Base-by-base conservation (phyloP, 495 filamentous ascomycete species). In the Bathelium albidoporum region DNA sequence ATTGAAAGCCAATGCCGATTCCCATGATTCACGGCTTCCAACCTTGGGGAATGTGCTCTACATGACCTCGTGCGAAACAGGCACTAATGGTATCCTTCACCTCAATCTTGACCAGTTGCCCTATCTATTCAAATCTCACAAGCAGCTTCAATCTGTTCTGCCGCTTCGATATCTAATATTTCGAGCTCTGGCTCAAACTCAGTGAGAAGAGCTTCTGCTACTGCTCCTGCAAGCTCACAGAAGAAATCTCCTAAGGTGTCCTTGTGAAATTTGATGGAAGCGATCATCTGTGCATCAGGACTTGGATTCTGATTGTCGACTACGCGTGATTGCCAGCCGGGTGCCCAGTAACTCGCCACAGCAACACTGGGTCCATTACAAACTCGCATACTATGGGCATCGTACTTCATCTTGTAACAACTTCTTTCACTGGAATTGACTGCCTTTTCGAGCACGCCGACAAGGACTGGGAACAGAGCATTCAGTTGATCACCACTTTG, bases 271-370 rank as follows among this genome's bases (percentile, higher is more conserved):
- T 58, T 58, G 24, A 58, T 28, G 14, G 14, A 14, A 24, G 53
- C 53, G 31, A 32, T 58, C 53, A 58, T 28, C 53, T 58, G 53
- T 26, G 53, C 53, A 58, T 58, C 53, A 32, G 53, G 53, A 24
- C 53, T 58, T 32, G 53, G 53, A 24, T 26, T 32, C 31, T 58
- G 24, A 24, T 24, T 24, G 10, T 22, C 31, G 3, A 26, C 53
- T 16, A 58, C 31, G 14, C 53, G 53, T 28, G 18, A 14, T 4
- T 32, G 53, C 24, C 31, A 58, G 16, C 22, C 53, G 53, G 53
- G 53, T 24, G 53, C 53, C 53, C 53, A 58, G 53, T 58, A 58
- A 58, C 53, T 58, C 24, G 53, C 53, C 31, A 58, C 53, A 24
- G 31, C 53, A 16, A 58, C 53, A 14, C 16, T 24, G 2, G 53